Evolutionary conservation across 768 basidiomycete genomes (phyloP).

Genomic region (Phaeotremella fagi): DNA sequence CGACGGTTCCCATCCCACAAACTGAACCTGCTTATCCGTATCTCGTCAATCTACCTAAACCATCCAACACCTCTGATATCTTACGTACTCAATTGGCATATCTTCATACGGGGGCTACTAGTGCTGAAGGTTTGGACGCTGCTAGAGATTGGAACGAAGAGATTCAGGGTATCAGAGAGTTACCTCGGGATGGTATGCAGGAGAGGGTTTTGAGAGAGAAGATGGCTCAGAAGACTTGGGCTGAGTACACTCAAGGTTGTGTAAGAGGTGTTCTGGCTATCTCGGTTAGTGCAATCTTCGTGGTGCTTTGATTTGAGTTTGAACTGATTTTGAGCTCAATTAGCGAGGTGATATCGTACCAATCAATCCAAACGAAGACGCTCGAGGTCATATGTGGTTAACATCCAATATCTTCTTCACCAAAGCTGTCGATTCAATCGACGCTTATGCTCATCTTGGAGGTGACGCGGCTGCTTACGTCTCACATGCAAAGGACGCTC

Average conservation of each 20-base stretch:
- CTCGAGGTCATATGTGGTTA: conserved; percentile 50
- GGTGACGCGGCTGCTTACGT: conserved; percentile 51
- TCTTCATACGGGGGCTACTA: conserved; percentile 49
- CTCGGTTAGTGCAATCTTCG: conserved; percentile 24
- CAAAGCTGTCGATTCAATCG: conserved; percentile 51
- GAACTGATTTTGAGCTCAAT: too few relatives aligned
- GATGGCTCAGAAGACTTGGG: conserved; percentile 48
- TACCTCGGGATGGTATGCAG: conserved; percentile 45
- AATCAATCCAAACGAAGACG: conserved; percentile 51
- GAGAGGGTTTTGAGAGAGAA: conserved; percentile 51
- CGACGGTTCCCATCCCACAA: conserved; percentile 50
- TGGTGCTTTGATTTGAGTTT: too few relatives aligned
- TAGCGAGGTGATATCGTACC: conserved; percentile 51
- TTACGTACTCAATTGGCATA: conserved; percentile 51
- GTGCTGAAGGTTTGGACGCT: conserved; percentile 48
- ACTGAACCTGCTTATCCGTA: conserved; percentile 50
- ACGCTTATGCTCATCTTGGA: conserved; percentile 49
- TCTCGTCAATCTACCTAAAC: conserved; percentile 44
- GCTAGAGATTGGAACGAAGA: conserved; percentile 54
- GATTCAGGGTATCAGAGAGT: conserved; percentile 49
- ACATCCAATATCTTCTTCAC: conserved; percentile 53
- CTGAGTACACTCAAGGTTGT: conserved; percentile 50
- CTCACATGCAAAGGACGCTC: conserved; percentile 51
- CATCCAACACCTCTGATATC: conserved; percentile 44
- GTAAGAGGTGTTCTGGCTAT: conserved; percentile 48